These are phyloP conservation scores for Apiotrichum sp. DNA, from an alignment of 1,284 basidiomycete genomes.

Conservation along the genomic window DNA sequence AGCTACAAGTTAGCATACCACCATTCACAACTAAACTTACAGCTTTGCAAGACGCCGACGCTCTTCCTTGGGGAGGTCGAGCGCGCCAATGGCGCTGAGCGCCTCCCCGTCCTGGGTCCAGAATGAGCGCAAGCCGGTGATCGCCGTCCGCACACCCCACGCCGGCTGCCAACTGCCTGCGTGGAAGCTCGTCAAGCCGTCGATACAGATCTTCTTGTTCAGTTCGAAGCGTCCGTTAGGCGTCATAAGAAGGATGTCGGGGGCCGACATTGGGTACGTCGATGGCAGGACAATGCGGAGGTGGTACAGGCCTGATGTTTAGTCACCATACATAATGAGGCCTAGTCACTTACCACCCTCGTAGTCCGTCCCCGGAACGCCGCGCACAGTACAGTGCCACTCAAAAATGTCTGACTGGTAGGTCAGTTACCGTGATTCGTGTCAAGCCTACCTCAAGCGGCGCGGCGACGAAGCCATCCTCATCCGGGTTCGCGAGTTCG, in stretches of 20 bases:
- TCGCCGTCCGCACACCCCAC: slow-evolving; percentile 95
- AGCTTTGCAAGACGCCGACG: slow-evolving; percentile 70
- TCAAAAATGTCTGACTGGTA: slow-evolving; percentile 52
- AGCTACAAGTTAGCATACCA: slow-evolving; percentile 51
- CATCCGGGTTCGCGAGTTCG: slow-evolving; percentile 55
- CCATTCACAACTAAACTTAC: slow-evolving; percentile 51
- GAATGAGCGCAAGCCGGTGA: slow-evolving; percentile 83
- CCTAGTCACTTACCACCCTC: slow-evolving; percentile 61
- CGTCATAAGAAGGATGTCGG: slow-evolving; percentile 88
- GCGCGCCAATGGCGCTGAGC: slow-evolving; percentile 80
- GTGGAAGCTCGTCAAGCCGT: slow-evolving; percentile 71
- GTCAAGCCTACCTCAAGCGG: slow-evolving; percentile 69
- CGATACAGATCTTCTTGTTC: slow-evolving; percentile 92
- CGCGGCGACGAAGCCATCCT: slow-evolving; percentile 54
- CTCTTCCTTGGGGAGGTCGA: slow-evolving; percentile 73
- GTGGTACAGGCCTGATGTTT: slow-evolving; percentile 59
- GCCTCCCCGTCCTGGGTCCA: slow-evolving; percentile 84
- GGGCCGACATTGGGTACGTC: slow-evolving; percentile 90
- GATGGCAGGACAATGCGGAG: slow-evolving; percentile 84
- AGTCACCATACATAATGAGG: background rate
- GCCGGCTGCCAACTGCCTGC: slow-evolving; percentile 77
- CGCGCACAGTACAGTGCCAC: slow-evolving; percentile 96
- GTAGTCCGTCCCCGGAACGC: slow-evolving; percentile 78
- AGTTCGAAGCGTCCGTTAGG: slow-evolving; percentile 93
- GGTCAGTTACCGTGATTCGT: background rate